Percentiles rank a stretch among this genome's conserved stretches.
These are phyloP conservation scores for Trichoderma pleuroti DNA, from an alignment of 2,329 filamentous ascomycete species.

Conservation along the genomic window DNA sequence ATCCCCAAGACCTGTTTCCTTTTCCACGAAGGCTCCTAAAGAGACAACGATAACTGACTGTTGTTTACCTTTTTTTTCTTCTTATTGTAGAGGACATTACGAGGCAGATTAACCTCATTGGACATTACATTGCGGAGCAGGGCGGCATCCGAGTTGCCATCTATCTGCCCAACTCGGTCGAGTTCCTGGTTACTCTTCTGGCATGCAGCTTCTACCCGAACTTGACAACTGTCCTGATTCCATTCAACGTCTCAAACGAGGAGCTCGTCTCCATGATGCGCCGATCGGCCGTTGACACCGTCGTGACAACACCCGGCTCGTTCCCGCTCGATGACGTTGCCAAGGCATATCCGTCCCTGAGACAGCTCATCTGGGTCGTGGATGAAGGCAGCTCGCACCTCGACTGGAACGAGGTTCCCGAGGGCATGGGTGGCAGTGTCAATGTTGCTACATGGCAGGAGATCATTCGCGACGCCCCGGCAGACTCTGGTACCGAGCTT, in stretches of 20 bases:
- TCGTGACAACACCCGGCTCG: constrained; percentile 83
- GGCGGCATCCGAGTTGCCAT: constrained; percentile 76
- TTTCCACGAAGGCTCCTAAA: background rate
- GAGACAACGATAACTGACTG: constrained; percentile 14
- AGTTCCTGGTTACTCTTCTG: constrained; percentile 78
- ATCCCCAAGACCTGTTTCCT: background rate
- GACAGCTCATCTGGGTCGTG: constrained; percentile 85
- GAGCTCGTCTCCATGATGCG: constrained; percentile 69
- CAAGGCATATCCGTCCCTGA: constrained; percentile 65
- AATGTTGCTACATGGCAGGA: constrained; percentile 93
- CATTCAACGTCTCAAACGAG: constrained; percentile 71
- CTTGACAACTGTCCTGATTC: constrained; percentile 78
- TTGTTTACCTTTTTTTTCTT: background rate
- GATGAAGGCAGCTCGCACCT: constrained; percentile 87
- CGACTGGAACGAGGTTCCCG: constrained; percentile 89
- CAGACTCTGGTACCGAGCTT: constrained; percentile 57
- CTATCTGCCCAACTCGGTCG: constrained; percentile 89
- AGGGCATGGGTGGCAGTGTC: constrained; percentile 68
- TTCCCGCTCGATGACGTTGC: constrained; percentile 74
- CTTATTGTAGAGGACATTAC: constrained; percentile 60
- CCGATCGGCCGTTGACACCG: constrained; percentile 69
- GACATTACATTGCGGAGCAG: constrained; percentile 68
- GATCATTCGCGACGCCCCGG: constrained; percentile 67
- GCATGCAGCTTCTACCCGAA: constrained; percentile 82
- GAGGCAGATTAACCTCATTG: constrained; percentile 83